phyloP scores from a whole-genome alignment of 2,329 filamentous ascomycete genomes.

The Rhinocladiella mackenziei region DNA sequence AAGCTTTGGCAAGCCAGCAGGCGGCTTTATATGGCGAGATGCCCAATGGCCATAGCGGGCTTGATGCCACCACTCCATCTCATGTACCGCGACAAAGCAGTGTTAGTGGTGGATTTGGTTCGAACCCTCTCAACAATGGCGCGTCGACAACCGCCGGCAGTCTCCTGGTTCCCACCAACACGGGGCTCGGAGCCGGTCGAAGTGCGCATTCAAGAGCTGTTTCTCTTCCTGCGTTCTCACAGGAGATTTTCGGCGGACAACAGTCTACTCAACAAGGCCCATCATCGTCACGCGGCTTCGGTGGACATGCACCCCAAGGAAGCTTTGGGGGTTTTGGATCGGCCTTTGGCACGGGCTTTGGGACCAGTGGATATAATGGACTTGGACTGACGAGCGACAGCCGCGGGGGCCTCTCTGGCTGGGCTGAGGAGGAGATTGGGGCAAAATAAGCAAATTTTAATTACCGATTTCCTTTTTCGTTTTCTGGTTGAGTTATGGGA shows the following conservation, averaged over 20 bases:
- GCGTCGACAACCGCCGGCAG: slow-evolving; percentile 69
- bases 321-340: slow-evolving; percentile 58
- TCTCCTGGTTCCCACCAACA: slow-evolving; percentile 67
- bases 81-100: slow-evolving; percentile 45
- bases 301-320: slow-evolving; percentile 38
- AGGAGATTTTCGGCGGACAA: slow-evolving; percentile 51
- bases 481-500: slow-evolving; percentile 8
- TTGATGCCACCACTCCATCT: slow-evolving; percentile 32
- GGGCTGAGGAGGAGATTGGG: slow-evolving; percentile 61
- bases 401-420: slow-evolving; percentile 53
- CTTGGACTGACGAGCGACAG: slow-evolving; percentile 55
- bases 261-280: slow-evolving; percentile 32
- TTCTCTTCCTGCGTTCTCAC: slow-evolving; percentile 72
- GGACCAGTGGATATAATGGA: slow-evolving; percentile 53
- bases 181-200: slow-evolving; percentile 50
- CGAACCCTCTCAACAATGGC: slow-evolving; percentile 44
- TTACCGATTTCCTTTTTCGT: slow-evolving; percentile 10
- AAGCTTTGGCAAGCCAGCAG: slow-evolving; percentile 68
- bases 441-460: slow-evolving; percentile 44
- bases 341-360: slow-evolving; percentile 54
- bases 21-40: slow-evolving; percentile 72
- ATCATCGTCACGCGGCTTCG: slow-evolving; percentile 29
- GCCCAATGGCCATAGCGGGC: slow-evolving; percentile 53
- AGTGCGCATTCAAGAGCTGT: slow-evolving; percentile 74
- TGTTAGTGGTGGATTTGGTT: slow-evolving; percentile 29